Conservation (phyloP, 257 asterid genomes). For the Paraleonurus japonicus region DNA sequence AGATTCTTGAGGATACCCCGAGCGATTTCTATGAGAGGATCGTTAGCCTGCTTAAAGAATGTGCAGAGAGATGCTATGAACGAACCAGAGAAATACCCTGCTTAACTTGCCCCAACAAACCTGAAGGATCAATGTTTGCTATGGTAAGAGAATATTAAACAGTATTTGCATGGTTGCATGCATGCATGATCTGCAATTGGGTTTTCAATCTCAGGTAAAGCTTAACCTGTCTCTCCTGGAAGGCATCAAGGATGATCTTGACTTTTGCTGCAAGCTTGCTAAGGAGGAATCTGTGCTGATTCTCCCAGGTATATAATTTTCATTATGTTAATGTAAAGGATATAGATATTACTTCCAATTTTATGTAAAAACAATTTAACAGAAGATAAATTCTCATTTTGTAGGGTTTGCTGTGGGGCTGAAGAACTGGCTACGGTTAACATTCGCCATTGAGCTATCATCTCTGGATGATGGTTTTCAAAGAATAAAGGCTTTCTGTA, state of each 20-base stretch:
- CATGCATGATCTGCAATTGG: background rate
- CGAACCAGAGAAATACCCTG: slow-evolving; percentile 57
- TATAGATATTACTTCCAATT: too few species aligned
- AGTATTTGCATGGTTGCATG: too few species aligned
- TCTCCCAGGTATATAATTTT: slow-evolving; percentile 53
- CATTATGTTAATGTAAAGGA: too few species aligned
- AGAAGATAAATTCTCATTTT: background rate
- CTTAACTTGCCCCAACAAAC: slow-evolving; percentile 78
- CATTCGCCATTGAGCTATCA: slow-evolving; percentile 72
- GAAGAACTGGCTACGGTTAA: slow-evolving; percentile 75
- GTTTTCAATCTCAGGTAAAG: slow-evolving; percentile 47
- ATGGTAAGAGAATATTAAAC: too few species aligned
- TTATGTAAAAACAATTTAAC: too few species aligned
- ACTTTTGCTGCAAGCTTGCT: slow-evolving; percentile 73
- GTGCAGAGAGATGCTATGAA: slow-evolving; percentile 49
- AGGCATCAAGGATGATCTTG: slow-evolving; percentile 61
- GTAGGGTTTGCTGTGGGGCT: slow-evolving; percentile 72
- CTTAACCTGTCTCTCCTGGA: slow-evolving; percentile 54
- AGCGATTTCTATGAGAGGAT: slow-evolving; percentile 54
- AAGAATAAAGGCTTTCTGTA: slow-evolving; percentile 60
- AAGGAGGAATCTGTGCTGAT: slow-evolving; percentile 68
- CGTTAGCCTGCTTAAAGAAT: slow-evolving; percentile 42
- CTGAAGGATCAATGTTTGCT: slow-evolving; percentile 82
- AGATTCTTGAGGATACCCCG: slow-evolving; percentile 55
- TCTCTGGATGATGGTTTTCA: slow-evolving; percentile 58